Percentiles rank a stretch among this genome's conserved stretches.
phyloP scores from a whole-genome alignment of 306 rosid species.

The Styphnolobium japonicum region DNA sequence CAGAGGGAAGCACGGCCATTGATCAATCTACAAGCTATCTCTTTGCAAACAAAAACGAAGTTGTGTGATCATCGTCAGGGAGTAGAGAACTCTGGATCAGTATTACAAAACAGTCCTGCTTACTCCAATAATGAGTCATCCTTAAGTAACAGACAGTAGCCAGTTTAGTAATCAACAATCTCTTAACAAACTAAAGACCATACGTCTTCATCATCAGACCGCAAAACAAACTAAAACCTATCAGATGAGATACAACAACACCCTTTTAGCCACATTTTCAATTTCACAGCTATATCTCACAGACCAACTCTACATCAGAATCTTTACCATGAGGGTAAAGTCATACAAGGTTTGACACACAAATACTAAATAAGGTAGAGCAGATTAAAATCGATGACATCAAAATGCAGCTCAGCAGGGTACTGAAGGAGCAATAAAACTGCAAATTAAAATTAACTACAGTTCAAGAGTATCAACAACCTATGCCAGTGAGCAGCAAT shows the following conservation, averaged over 20 bases:
- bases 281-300: not conserved
- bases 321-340: not conserved
- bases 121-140: not conserved
- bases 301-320: not conserved
- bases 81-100: not conserved
- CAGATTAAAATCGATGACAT: not conserved
- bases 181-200: not conserved
- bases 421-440: not conserved
- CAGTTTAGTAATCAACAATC: not conserved
- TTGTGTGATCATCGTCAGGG: not conserved
- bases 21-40: not conserved
- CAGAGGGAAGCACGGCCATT: not conserved
- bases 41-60: not conserved
- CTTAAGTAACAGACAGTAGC: not conserved
- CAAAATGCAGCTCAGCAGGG: not conserved
- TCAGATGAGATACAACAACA: not conserved
- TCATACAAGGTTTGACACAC: not conserved
- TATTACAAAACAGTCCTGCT: not conserved
- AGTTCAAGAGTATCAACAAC: not conserved
- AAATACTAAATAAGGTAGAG: not conserved
- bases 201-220: not conserved
- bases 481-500: not conserved
- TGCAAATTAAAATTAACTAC: not conserved
- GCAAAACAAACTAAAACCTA: conserved; percentile 1
- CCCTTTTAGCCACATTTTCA: not conserved